These are phyloP conservation scores for Pseudoneurospora amorphoporcata DNA, from an alignment of 495 filamentous ascomycete genomes.

Conservation along the genomic window DNA sequence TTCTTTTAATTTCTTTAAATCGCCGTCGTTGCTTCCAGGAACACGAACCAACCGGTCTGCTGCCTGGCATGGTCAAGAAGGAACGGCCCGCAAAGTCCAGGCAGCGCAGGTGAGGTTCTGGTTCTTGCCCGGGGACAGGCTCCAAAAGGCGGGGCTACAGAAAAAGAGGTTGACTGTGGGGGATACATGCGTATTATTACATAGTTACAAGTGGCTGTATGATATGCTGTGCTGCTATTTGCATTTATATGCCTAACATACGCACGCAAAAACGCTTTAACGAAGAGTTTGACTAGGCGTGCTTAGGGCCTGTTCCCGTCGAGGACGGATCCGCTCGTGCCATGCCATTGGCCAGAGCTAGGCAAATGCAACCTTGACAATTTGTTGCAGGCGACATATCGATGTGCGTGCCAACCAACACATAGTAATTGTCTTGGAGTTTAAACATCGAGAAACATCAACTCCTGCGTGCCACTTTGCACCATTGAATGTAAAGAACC, in stretches of 20 bases:
- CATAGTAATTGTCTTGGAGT: neutral
- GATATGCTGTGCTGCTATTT: neutral
- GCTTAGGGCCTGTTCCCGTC: neutral
- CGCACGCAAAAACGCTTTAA: neutral
- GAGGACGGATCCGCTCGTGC: neutral
- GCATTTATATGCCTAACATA: neutral
- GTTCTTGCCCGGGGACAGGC: neutral
- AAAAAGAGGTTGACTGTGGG: neutral
- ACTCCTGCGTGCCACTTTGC: neutral
- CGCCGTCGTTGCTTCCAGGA: neutral
- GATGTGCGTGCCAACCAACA: neutral
- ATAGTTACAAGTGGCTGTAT: neutral
- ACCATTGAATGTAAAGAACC: neutral
- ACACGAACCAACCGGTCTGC: neutral
- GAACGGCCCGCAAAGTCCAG: neutral
- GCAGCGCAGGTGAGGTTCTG: neutral
- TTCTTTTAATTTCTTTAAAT: neutral
- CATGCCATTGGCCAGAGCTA: neutral
- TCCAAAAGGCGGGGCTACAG: neutral
- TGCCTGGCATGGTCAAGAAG: neutral
- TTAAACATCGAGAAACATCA: neutral
- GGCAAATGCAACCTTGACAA: neutral
- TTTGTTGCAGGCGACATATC: neutral
- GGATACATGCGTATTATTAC: neutral
- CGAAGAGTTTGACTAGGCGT: neutral